Evolutionary conservation across 768 basidiomycete genomes (phyloP), one percentile per base, ranked within the genome.

Genomic region (Lactarius indigo): DNA sequence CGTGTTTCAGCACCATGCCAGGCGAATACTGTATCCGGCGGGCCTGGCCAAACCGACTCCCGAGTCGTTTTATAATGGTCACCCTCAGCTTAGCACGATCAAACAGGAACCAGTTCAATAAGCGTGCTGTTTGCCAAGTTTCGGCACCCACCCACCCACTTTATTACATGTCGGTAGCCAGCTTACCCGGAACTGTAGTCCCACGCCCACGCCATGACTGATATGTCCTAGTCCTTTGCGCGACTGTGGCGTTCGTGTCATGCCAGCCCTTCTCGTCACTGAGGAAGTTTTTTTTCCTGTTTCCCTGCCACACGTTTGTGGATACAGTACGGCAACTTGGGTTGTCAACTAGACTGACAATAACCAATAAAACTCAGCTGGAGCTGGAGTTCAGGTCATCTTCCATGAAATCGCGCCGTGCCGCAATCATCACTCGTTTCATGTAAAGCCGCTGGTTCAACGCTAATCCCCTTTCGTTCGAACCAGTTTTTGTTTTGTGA

Each of bases 251-350:
- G 39, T 41, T 10, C n/a, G 9, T 37, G 55, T 63, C 47, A 20
- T 26, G 44, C 50, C 57, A 7, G 47, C 15, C 26, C n/a, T 50
- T 47, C 37, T 63, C 61, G 39, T 52, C 44, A 57, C 31, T 31
- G 37, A 57, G n/a, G n/a, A 5, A 18, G 12, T 41, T 55, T 37
- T 39, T 37, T 33, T 39, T 58, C 12, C n/a, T 28, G 35, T 58
- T 39, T 58, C 54, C 39, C 47, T 56, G 54, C 54, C 54, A 13
- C 61, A 41, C 39, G 61, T 64, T 58, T 58, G 57, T 17, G 44
- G 55, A 39, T 63, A 41, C 62, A 56, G 30, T 56, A 12, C 55
- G 55, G 55, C 57, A 13, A 54, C 15, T 17, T 55, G 54, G 23
- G 13, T 20, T 55, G 54, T 28, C 54, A 20, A 30, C 52, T 28